A percentile compares a stretch with the other conserved stretches of the same genome.
Evolutionary conservation across 768 basidiomycete species (phyloP).

Genomic region (Exidia glandulosa): DNA sequence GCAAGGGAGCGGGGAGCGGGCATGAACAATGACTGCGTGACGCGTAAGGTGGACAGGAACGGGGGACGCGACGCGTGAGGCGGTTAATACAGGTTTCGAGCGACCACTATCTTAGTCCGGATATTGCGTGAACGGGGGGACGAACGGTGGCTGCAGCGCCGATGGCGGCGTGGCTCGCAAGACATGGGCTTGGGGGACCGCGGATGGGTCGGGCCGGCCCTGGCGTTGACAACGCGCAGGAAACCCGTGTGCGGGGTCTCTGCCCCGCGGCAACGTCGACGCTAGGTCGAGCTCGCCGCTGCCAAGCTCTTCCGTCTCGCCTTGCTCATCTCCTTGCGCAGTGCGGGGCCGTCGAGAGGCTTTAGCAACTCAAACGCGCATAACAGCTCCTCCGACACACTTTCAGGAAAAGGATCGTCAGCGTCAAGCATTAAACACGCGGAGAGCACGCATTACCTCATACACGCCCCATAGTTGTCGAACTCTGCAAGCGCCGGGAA

Average conservation of each 20-base stretch:
- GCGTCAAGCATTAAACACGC: background rate
- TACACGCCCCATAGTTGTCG: conserved; percentile 91
- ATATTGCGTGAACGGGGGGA: too few relatives aligned
- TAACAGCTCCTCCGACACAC: conserved; percentile 92
- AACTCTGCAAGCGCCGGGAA: conserved; percentile 45
- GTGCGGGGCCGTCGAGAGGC: conserved; percentile 84
- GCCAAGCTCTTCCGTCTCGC: conserved; percentile 89
- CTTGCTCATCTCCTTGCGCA: conserved; percentile 98
- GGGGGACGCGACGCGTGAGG: too few relatives aligned
- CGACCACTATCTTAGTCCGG: too few relatives aligned
- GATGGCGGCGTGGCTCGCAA: too few relatives aligned
- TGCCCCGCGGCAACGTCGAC: background rate
- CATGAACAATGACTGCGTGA: too few relatives aligned
- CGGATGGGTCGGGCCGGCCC: background rate
- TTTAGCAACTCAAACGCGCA: conserved; percentile 98
- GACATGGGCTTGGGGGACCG: too few relatives aligned
- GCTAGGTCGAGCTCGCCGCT: background rate
- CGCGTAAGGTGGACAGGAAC: too few relatives aligned
- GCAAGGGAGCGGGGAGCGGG: too few relatives aligned
- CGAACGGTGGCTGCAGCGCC: too few relatives aligned
- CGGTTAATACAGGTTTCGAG: too few relatives aligned
- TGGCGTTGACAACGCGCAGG: background rate
- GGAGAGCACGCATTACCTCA: conserved; percentile 48
- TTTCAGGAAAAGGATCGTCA: conserved; percentile 19
- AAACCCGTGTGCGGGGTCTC: background rate